phyloP scores from a whole-genome alignment of 495 filamentous ascomycete genomes.

The Viridothelium virens region DNA sequence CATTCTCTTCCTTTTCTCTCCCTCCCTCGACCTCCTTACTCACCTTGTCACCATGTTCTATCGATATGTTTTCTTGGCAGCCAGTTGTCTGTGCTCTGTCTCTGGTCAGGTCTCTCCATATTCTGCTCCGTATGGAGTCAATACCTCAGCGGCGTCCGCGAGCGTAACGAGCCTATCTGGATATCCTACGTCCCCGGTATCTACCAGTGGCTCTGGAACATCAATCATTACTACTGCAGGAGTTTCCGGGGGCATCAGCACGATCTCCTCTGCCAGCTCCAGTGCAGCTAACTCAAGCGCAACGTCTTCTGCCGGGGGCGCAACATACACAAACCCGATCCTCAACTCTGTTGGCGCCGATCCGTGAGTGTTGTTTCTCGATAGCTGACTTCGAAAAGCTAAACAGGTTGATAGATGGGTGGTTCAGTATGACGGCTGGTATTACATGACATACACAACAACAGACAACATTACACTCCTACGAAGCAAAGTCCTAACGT shows the following conservation, averaged over 20 bases:
- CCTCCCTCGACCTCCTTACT: neutral
- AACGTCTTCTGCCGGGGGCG: neutral
- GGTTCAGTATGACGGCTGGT: slow-evolving; percentile 25
- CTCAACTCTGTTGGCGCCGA: slow-evolving; percentile 26
- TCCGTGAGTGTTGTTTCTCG: slow-evolving; percentile 22
- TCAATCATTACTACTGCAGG: slow-evolving; percentile 3
- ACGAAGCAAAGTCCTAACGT: slow-evolving; percentile 27
- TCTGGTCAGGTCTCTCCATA: neutral
- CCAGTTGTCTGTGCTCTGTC: slow-evolving; percentile 4
- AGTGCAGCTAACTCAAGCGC: slow-evolving; percentile 2
- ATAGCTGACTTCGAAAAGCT: neutral
- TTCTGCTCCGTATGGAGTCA: slow-evolving; percentile 10
- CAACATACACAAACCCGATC: slow-evolving; percentile 31
- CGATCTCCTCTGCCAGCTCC: slow-evolving; percentile 10
- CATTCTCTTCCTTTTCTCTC: neutral
- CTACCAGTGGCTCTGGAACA: neutral
- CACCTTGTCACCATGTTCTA: neutral
- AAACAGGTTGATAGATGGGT: slow-evolving; percentile 21
- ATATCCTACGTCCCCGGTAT: slow-evolving; percentile 3
- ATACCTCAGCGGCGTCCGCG: slow-evolving; percentile 1
- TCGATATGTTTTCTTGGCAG: neutral
- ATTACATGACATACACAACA: slow-evolving; percentile 32
- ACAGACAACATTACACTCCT: slow-evolving; percentile 29
- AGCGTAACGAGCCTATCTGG: slow-evolving; percentile 5
- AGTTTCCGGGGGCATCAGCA: slow-evolving; percentile 7